Evolutionary conservation across 1,284 basidiomycete species (phyloP), one percentile per base, ranked within the genome.

Genomic region (Cutaneotrichosporon dermatis): DNA sequence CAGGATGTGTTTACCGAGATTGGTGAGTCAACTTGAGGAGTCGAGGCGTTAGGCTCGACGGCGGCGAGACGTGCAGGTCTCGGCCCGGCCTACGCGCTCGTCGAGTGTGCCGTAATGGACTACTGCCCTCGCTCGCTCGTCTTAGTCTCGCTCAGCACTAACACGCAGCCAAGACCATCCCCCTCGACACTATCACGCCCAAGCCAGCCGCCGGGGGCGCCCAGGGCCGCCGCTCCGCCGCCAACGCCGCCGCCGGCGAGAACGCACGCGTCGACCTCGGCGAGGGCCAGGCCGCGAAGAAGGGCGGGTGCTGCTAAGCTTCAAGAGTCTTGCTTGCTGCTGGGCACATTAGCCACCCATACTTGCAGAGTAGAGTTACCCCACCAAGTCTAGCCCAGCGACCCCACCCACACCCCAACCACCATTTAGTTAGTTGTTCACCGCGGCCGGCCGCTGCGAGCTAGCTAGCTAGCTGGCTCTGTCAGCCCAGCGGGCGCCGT

Each of bases 1-100:
- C 88, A 94, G 50, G 95, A 99, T 73, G 87, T 99, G 39, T 99
- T 99, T 76, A 99, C 95, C 7, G 96, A 99, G 79, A 96, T 97
- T 72, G 93, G 92, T 94, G 62, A 62, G 87, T 79, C 35, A 59
- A 56, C 0, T 49, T 25, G 46, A 25, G 16, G 39, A 40, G 39
- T 40, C 8, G 39, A 12, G 39, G 9, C 12, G 39, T 12, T 12
- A 40, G 12, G 39, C 12, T 40, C 12, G 39, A 40, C 39, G 39
- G 25, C 25, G 25, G 25, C 25, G 25, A 25, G 25, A 25, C 25
- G 25, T 25, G 25, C 25, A 25, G 25, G 25, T 25, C 25, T 25
- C 25, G 25, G 25, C 25, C 25, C 25, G 25, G 25, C 25, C 25
- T 25, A 25, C 25, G 25, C 25, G 25, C 25, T 25, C 25, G 25